These are phyloP conservation scores for Pythium chondricola DNA, from an alignment of 352 stramenopile species.

Conservation along the genomic window DNA sequence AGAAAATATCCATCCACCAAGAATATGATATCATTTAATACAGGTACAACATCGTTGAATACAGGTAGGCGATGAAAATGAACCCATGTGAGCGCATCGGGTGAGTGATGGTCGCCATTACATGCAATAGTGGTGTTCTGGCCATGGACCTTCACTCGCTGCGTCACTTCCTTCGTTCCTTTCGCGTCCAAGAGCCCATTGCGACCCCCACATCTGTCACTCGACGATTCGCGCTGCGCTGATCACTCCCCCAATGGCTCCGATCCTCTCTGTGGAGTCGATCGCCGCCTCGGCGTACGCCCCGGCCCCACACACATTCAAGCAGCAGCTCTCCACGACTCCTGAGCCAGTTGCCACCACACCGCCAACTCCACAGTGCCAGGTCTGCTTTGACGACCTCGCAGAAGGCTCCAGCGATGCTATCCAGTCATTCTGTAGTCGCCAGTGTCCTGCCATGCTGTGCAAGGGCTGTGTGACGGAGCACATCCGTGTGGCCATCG, in stretches of 20 bases:
- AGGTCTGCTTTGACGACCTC: constrained; percentile 18
- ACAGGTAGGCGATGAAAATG: constrained; percentile 1
- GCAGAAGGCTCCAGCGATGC: background rate
- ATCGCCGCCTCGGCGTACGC: background rate
- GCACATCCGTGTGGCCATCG: constrained; percentile 9
- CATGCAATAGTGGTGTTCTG: background rate
- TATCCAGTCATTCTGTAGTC: constrained; percentile 10
- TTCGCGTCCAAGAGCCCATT: too few species aligned
- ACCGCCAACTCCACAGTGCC: constrained; percentile 4
- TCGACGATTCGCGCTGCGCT: background rate
- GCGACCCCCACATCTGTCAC: too few species aligned
- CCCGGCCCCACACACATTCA: constrained; percentile 3
- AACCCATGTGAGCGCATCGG: background rate
- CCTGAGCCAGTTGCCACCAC: background rate
- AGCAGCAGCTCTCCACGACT: background rate
- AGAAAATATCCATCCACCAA: too few species aligned
- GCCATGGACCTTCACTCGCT: too few species aligned
- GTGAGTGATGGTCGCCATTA: constrained; percentile 6
- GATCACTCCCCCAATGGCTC: constrained; percentile 4
- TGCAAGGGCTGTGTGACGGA: constrained; percentile 11
- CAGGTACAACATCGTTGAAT: background rate
- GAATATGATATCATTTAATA: background rate
- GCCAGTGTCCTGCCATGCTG: constrained; percentile 12
- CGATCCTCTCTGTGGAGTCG: constrained; percentile 1
- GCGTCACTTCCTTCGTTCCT: too few species aligned